These are phyloP conservation scores for Aquilaria malaccensis DNA, from an alignment of 345 rosid species.

Conservation along the genomic window DNA sequence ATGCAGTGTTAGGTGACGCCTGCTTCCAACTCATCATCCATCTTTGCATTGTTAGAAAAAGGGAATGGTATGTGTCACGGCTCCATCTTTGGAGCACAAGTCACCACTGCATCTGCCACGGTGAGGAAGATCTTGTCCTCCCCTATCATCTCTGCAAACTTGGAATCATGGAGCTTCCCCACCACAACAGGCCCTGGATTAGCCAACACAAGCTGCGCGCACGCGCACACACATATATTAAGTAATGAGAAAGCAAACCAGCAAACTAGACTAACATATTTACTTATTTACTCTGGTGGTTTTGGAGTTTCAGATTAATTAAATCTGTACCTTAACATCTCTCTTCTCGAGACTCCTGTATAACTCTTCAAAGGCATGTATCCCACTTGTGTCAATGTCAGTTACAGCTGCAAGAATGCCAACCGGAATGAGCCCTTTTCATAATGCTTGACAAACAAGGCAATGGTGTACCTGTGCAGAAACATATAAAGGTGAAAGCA, in stretches of 20 bases:
- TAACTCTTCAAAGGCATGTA: conserved; percentile 69
- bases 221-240: conserved; percentile 3
- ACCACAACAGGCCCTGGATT: conserved; percentile 68
- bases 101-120: conserved; percentile 60
- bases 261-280: not conserved
- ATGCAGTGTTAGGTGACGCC: too few species aligned
- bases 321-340: conserved; percentile 39
- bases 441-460: not conserved
- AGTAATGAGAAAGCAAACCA: not conserved
- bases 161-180: conserved; percentile 60
- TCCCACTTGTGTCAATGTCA: conserved; percentile 85
- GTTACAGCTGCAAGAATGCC: conserved; percentile 50
- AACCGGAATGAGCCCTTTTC: not conserved
- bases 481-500: not conserved
- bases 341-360: conserved; percentile 50
- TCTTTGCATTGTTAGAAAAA: too few species aligned
- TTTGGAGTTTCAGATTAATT: not conserved
- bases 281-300: not conserved
- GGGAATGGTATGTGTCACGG: too few species aligned
- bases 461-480: not conserved
- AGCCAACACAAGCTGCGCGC: conserved; percentile 55
- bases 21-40: too few species aligned
- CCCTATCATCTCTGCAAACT: conserved; percentile 42
- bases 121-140: conserved; percentile 59
- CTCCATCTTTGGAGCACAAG: conserved; percentile 38